Base-by-base conservation (phyloP, 2,329 filamentous ascomycete genomes). In the Talaromyces piceae region DNA sequence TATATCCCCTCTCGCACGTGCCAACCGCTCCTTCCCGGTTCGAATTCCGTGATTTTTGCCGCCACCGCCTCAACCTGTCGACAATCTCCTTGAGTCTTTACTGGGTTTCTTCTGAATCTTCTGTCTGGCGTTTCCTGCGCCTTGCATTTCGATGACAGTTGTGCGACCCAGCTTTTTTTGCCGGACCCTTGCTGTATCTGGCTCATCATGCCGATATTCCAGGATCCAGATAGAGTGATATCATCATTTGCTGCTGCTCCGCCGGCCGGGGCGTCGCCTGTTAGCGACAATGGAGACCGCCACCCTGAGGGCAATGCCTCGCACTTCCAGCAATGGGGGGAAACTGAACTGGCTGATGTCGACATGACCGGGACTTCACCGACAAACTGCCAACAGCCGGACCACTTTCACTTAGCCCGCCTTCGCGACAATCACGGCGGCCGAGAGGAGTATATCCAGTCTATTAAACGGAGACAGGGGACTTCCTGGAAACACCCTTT, bases 391-490 rank as follows among this genome's bases (percentile, higher is more conserved):
- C 52, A n/a, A n/a, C n/a, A 41, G 12, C 53, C 58, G 31, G 51
- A 56, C 8, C 51, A 58, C 30, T 43, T 48, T 22, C 53, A 49
- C 45, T 46, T 56, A n/a, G 49, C 62, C 13, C 61, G 47, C 20
- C 44, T 63, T 28, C 61, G 61, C 54, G 60, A 63, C 13, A 66
- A 64, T 53, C 83, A 13, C 20, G 2, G 20, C 20, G 33, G 89
- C 65, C 80, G 91, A 57, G 82, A 82, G 52, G 86, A 91, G 67
- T 74, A 95, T 60, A 96, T 97, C 52, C 81, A 90, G 68, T 80
- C 84, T 57, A 77, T 96, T 58, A 96, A 96, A 72, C 82, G 80
- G 66, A 83, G 82, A 27, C 83, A 90, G 68, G 86, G 82, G 61
- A 84, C 87, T 31, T 81, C 82, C 4, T 93, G 88, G 88, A 74